Percentiles rank a stretch among this genome's conserved stretches.
phyloP scores from a whole-genome alignment of 306 rosid species.

The Potentilla sterilis region DNA sequence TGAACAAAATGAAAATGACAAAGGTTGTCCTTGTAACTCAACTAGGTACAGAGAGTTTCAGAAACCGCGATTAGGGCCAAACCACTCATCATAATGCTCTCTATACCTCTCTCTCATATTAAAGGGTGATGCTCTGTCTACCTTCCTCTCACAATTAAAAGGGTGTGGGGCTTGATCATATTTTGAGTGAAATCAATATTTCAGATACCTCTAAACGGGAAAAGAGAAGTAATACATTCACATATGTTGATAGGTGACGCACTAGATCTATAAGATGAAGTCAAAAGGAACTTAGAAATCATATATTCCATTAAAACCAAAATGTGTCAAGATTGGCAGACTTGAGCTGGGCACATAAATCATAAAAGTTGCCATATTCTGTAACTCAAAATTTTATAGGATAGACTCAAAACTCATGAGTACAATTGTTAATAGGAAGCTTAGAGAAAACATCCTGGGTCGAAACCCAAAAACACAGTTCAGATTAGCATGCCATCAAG shows the following conservation, averaged over 20 bases:
- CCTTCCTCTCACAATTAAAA: background rate
- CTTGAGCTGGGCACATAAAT: background rate
- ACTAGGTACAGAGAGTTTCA: too few relatives aligned
- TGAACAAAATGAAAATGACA: too few relatives aligned
- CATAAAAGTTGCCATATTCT: too few relatives aligned
- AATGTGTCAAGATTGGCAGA: background rate
- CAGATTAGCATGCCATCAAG: background rate
- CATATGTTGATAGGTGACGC: background rate
- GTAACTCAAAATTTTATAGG: background rate
- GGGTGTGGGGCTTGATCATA: background rate
- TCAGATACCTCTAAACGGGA: too few relatives aligned
- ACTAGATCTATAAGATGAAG: background rate
- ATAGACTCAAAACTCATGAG: background rate
- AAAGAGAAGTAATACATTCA: background rate
- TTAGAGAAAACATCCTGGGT: background rate
- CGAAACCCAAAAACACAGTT: background rate
- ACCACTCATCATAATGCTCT: background rate
- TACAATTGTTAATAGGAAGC: background rate
- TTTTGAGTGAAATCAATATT: background rate
- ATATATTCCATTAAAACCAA: background rate
- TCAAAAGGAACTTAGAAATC: background rate
- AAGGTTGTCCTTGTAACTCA: too few relatives aligned
- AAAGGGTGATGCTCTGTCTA: too few relatives aligned
- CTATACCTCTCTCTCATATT: too few relatives aligned
- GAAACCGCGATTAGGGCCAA: too few relatives aligned